Evolutionary conservation across 2,329 filamentous ascomycete species (phyloP).

Genomic region (Dactylonectria macrodidyma): DNA sequence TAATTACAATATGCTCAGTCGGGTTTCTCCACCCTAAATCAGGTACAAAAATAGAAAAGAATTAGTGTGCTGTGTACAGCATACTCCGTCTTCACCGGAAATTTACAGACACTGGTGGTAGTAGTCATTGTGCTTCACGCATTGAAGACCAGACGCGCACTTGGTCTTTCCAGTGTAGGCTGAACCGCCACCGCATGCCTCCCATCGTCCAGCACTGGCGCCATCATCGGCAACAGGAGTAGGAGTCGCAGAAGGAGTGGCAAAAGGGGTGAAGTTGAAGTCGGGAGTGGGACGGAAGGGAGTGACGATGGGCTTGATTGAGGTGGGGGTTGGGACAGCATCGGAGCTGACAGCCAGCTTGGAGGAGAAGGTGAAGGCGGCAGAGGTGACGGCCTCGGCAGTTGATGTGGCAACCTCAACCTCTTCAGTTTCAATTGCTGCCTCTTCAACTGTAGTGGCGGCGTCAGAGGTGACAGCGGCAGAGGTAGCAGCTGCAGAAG

Average conservation of each 20-base stretch:
- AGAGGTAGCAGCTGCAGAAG: not conserved
- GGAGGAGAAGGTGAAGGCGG: not conserved
- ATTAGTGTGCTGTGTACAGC: not conserved
- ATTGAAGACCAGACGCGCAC: conserved; percentile 40
- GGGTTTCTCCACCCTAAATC: not conserved
- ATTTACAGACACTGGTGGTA: conserved; percentile 44
- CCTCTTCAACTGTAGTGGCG: not conserved
- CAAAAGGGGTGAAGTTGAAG: not conserved
- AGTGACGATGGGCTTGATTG: not conserved
- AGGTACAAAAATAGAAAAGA: not conserved
- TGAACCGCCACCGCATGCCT: conserved; percentile 40
- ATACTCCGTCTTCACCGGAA: not conserved
- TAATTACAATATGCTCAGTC: not conserved
- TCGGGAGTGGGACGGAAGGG: not conserved
- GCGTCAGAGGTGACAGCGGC: not conserved
- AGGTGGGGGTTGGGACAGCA: not conserved
- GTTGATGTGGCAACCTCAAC: not conserved
- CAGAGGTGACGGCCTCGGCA: not conserved
- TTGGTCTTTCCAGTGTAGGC: conserved; percentile 34
- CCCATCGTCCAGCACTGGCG: conserved; percentile 20
- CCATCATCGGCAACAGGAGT: not conserved
- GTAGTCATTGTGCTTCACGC: conserved; percentile 42
- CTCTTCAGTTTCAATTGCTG: not conserved
- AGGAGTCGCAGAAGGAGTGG: conserved; percentile 1
- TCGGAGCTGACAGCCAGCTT: not conserved